Percentiles rank a stretch among this genome's conserved stretches.
Evolutionary conservation across 2,329 filamentous ascomycete species (phyloP).

Genomic region (Mycocentrospora acerina): DNA sequence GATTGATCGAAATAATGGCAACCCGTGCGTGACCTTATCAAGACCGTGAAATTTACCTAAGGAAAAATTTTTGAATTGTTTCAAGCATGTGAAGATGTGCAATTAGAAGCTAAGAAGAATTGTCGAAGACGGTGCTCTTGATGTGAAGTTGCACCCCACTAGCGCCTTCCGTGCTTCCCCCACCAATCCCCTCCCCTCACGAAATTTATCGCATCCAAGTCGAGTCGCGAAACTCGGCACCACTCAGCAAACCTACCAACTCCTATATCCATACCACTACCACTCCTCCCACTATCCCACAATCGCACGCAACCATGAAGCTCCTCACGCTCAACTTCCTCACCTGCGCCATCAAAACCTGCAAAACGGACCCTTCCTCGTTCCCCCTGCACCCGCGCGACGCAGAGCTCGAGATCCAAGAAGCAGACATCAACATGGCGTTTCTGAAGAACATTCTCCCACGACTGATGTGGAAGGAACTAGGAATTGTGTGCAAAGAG

Average conservation of each 20-base stretch:
- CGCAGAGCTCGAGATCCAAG: constrained; percentile 82
- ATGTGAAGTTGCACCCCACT: too few species aligned
- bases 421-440: constrained; percentile 76
- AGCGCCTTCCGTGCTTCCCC: too few species aligned
- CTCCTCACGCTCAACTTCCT: constrained; percentile 94
- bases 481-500: constrained; percentile 75
- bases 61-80: too few species aligned
- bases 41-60: too few species aligned
- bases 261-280: not conserved
- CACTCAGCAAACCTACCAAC: not conserved
- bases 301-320: constrained; percentile 67
- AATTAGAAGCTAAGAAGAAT: too few species aligned
- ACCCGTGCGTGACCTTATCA: too few species aligned
- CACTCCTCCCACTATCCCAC: not conserved
- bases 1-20: too few species aligned
- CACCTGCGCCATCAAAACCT: constrained; percentile 92
- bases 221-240: too few species aligned
- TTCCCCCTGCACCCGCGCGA: constrained; percentile 93
- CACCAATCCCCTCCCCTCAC: too few species aligned
- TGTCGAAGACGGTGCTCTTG: too few species aligned
- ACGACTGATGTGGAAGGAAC: constrained; percentile 82
- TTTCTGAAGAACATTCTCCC: constrained; percentile 85
- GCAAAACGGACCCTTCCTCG: constrained; percentile 76
- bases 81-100: too few species aligned
- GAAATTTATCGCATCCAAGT: too few species aligned